Base-by-base conservation (phyloP, 805 yeast species). In the Starmerella potacharoeniae region DNA sequence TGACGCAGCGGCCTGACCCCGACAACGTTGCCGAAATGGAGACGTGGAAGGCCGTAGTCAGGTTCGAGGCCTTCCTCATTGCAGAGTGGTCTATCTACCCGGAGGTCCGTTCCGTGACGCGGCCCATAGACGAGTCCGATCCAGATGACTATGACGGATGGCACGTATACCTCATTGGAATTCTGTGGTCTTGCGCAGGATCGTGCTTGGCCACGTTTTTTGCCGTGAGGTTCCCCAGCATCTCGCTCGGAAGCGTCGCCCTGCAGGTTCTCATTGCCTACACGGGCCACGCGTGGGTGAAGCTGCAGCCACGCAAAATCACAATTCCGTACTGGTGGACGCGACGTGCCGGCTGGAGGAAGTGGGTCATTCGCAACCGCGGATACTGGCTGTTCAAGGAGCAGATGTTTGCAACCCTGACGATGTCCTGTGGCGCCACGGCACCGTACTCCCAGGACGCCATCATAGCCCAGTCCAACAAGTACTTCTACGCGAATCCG, bases 261-360 rank as follows among this genome's bases (percentile, higher is more conserved):
- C 73, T 82, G 30, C 82, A 83, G 60, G 72, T 83, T 54, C 68
- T 83, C 58, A 74, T 84, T 5, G 80, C 74, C 66, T 86, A 86
- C 3, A 58, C 78, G 37, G 90, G 89, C 53, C 66, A 68, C 52
- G 58, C 72, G 1, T 68, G 73, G 68, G 74, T 73, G 54, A 61
- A 28, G 63, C 63, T 45, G 3, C 47, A 43, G 36, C 47, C 47
- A 13, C 53, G 54, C 4, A 14, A 22, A 28, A 17, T 44, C 22
- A 42, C 42, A 2, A 41, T 56, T 16, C 53, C 55, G 3, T 11
- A 39, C 29, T 43, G 53, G 44, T 43, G 47, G 47, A 14, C 47
- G 5, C 5, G 13, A 13, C 7, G 11, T 5, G 1, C n/a, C 4
- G 36, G 36, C 6, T 43, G 47, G 47, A 43, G 7, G 14, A 14